Base-by-base conservation (phyloP, 768 basidiomycete genomes). In the Rubroboletus pulcherrimus region DNA sequence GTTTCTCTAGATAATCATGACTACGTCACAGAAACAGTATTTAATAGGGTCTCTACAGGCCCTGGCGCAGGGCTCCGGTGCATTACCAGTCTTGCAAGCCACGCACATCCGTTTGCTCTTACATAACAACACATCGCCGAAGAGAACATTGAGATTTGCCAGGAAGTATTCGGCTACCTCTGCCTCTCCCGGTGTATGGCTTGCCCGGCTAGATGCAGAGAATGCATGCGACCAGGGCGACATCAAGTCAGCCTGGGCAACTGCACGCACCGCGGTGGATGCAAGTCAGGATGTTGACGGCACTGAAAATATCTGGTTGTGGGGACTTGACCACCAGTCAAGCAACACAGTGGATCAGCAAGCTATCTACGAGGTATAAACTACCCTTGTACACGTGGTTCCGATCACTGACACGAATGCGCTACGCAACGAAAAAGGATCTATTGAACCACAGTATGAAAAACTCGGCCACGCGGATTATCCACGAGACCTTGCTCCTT, bases 121-220 rank as follows among this genome's bases (percentile, higher is more conserved):
- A 21, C 56, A 53, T 26, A 55, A 61, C 44, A 53, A 53, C 44
- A 31, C 35, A 30, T 65, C 68, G 60, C 70, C 69, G 53, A 57
- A 58, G 31, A 77, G 75, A 65, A 66, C 76, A 10, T 53, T 78
- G 49, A 68, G 64, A 38, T 62, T 72, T 12, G 79, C 80, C 10
- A 71, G 73, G 49, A 77, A 77, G 60, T 85, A 85, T 64, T 77
- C 81, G 3, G 62, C 67, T 53, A 66, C 63, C 37, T 73, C 74
- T 33, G 40, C 64, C 2, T 73, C 76, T 43, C 70, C 79, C 21
- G 59, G 59, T 17, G 74, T 87, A 29, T 88, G 85, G 83, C 66
- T 82, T 12, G 75, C 77, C 15, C 72, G 81, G 29, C 71, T 87
- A 12, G 72, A 71, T 21, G 75, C 75, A 5, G 83, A 85, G 59